phyloP scores from a whole-genome alignment of 108 stramenopile species.

The Stephanodiscus minutulus region DNA sequence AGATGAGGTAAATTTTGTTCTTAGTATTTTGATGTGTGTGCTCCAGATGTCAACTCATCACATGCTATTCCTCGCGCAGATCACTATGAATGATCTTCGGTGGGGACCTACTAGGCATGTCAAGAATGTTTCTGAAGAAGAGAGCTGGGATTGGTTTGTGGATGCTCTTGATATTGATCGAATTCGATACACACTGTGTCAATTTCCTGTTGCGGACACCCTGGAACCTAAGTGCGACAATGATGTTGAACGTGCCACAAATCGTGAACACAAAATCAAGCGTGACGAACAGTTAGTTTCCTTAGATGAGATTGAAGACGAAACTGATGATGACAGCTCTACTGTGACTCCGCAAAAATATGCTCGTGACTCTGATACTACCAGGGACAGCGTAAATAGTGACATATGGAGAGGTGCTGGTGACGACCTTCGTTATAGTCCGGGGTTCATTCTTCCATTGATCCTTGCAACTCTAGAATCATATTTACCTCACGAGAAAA shows the following conservation, averaged over 20 bases:
- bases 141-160: constrained; percentile 65
- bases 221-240: constrained; percentile 23
- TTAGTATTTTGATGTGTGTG: neutral
- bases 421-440: constrained; percentile 69
- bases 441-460: constrained; percentile 76
- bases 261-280: constrained; percentile 9
- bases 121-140: neutral
- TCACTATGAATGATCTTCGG: constrained; percentile 19
- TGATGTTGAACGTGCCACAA: constrained; percentile 11
- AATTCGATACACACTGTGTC: constrained; percentile 56
- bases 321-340: constrained; percentile 5
- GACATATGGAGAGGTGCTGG: constrained; percentile 43
- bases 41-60: neutral
- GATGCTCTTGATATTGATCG: constrained; percentile 58
- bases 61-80: constrained; percentile 1
- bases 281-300: neutral
- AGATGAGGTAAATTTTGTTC: constrained; percentile 23
- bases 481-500: constrained; percentile 14
- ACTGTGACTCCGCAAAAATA: constrained; percentile 8
- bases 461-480: constrained; percentile 47
- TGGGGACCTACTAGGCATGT: constrained; percentile 22
- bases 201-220: constrained; percentile 58
- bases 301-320: constrained; percentile 21
- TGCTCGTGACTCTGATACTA: neutral
- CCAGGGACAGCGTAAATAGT: neutral